These are phyloP conservation scores for Hsuehochloa calcarea DNA, from an alignment of 176 grass and related monocot species.

Conservation along the genomic window DNA sequence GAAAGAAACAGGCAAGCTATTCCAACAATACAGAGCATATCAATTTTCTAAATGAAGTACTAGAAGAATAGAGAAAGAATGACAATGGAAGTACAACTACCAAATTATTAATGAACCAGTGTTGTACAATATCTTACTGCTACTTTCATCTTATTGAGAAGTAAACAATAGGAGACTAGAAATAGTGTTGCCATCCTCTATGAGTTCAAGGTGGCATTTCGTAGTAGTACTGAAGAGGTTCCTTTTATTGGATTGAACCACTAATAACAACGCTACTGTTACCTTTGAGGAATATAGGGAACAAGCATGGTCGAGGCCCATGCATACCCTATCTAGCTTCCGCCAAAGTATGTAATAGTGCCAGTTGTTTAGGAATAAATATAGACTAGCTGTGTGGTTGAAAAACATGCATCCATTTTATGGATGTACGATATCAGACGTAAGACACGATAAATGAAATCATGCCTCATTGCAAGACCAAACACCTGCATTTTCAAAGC, in stretches of 20 bases:
- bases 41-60: not conserved
- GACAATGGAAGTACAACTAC: not conserved
- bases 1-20: constrained; percentile 24
- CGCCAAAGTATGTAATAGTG: not conserved
- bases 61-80: not conserved
- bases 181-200: not conserved
- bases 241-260: not conserved
- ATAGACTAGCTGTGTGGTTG: not conserved
- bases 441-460: not conserved
- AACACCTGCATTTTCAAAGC: not conserved
- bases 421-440: not conserved
- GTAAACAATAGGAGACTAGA: not conserved
- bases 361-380: not conserved
- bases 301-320: not conserved
- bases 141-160: not conserved
- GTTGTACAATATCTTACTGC: not conserved
- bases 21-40: not conserved
- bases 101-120: not conserved
- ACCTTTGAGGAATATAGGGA: not conserved
- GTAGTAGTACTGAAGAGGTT: not conserved
- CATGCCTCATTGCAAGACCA: not conserved
- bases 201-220: not conserved
- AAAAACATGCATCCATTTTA: constrained; percentile 10
- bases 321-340: not conserved
- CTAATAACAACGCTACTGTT: not conserved